Percentiles rank a stretch among this genome's conserved stretches.
phyloP scores from a whole-genome alignment of 352 stramenopile genomes.

The Phytophthora ramorum region DNA sequence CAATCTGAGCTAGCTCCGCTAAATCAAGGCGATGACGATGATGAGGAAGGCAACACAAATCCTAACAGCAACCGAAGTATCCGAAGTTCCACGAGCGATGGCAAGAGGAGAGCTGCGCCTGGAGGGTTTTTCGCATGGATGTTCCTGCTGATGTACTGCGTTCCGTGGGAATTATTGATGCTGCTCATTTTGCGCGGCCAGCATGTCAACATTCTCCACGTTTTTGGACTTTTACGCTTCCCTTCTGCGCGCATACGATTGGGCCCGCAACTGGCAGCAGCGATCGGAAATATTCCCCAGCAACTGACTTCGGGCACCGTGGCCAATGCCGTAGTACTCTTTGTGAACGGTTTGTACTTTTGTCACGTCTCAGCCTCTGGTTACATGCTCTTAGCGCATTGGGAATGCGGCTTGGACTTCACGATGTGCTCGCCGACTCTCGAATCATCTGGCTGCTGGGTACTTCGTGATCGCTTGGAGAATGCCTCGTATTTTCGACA shows the following conservation, averaged over 20 bases:
- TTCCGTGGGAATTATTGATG: slow-evolving; percentile 52
- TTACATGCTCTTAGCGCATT: slow-evolving; percentile 72
- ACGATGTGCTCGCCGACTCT: slow-evolving; percentile 30
- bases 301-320: slow-evolving; percentile 37
- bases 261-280: slow-evolving; percentile 21
- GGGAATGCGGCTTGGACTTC: slow-evolving; percentile 48
- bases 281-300: slow-evolving; percentile 28
- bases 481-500: slow-evolving; percentile 48
- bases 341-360: slow-evolving; percentile 59
- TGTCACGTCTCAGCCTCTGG: slow-evolving; percentile 59
- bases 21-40: neutral
- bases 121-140: slow-evolving; percentile 23
- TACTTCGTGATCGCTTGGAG: slow-evolving; percentile 67
- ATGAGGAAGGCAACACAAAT: slow-evolving; percentile 3
- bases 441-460: slow-evolving; percentile 51
- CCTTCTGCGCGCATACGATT: slow-evolving; percentile 15
- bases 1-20: slow-evolving; percentile 15
- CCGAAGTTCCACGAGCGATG: slow-evolving; percentile 12
- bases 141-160: slow-evolving; percentile 30
- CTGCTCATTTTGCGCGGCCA: slow-evolving; percentile 17
- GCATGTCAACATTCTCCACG: slow-evolving; percentile 57
- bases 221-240: slow-evolving; percentile 42
- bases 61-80: slow-evolving; percentile 19
- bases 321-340: slow-evolving; percentile 48
- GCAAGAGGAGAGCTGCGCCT: slow-evolving; percentile 6